phyloP scores from a whole-genome alignment of 2,329 filamentous ascomycete genomes.

The Clonostachys byssicola region DNA sequence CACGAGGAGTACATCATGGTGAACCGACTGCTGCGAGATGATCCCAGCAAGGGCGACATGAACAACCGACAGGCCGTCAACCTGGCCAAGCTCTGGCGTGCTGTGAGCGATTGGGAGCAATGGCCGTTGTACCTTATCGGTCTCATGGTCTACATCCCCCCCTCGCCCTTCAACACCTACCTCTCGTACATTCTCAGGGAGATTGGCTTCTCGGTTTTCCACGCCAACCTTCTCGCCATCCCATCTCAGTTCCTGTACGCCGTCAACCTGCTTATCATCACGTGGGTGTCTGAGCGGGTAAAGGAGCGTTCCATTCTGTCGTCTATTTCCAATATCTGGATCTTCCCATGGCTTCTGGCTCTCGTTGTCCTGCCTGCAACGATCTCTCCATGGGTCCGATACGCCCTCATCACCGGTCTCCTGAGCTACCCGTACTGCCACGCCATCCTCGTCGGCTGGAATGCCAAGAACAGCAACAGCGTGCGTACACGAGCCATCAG shows the following conservation, averaged over 20 bases:
- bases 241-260: slow-evolving; percentile 38
- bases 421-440: slow-evolving; percentile 33
- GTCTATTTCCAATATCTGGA: slow-evolving; percentile 43
- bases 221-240: slow-evolving; percentile 39
- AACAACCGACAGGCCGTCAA: slow-evolving; percentile 48
- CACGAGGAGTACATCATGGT: slow-evolving; percentile 59
- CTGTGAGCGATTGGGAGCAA: slow-evolving; percentile 54
- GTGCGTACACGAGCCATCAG: slow-evolving; percentile 60
- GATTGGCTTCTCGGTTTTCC: slow-evolving; percentile 38
- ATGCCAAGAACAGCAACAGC: slow-evolving; percentile 56
- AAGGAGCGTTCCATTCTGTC: slow-evolving; percentile 39
- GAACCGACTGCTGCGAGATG: slow-evolving; percentile 55
- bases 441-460: slow-evolving; percentile 49
- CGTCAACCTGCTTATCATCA: slow-evolving; percentile 39
- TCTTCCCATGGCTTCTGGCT: slow-evolving; percentile 41
- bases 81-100: slow-evolving; percentile 37
- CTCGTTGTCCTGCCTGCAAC: slow-evolving; percentile 29
- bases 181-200: slow-evolving; percentile 37
- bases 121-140: slow-evolving; percentile 54
- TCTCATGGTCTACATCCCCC: slow-evolving; percentile 38
- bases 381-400: slow-evolving; percentile 18
- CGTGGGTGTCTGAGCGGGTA: slow-evolving; percentile 35
- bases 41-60: slow-evolving; percentile 58
- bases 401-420: slow-evolving; percentile 23
- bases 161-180: slow-evolving; percentile 34